Evolutionary conservation across 2,329 filamentous ascomycete species (phyloP), one percentile per base, ranked within the genome.

Genomic region (Fusarium tricinctum): DNA sequence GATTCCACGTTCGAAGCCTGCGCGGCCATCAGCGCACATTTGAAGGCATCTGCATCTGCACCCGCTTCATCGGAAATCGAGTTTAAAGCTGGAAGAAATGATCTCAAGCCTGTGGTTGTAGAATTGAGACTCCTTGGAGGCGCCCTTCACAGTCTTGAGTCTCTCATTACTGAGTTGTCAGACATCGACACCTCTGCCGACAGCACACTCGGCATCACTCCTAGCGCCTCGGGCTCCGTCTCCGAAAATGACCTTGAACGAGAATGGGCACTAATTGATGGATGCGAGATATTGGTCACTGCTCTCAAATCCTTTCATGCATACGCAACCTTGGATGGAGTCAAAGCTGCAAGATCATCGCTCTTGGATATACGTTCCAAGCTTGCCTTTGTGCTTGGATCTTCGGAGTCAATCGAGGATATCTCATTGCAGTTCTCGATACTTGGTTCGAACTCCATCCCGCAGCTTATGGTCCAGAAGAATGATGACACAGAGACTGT

Each of bases 51-150:
- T 6, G 17, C 2, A 22, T 10, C 28, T 19, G 14, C 39, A 38
- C 35, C 35, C 35, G 35, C 17, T 8, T 38, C 35, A 38, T n/a
- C 35, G 35, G 35, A 19, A 33, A 33, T 15, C 7, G 28, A 19
- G 5, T 2, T 28, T 8, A 56, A 35, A n/a, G 28, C 48, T 9
- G 12, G 40, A 5, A 71, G 44, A 17, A 39, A 40, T 32, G 60
- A 67, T 2, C 46, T 74, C 28, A 74, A 72, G 32, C 46, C 48
- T 2, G 26, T 74, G 38, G 44, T 58, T 0, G 59, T 53, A 50
- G 74, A 75, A 38, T 49, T 75, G 3, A 58, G 74, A 13, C 59
- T 75, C 7, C 65, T 73, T 6, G 69, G 58, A 8, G 74, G 74
- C 1, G 50, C 58, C 5, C 61, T 75, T 15, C 63, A 63, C 43